These are phyloP conservation scores for Kuraishia piskuri DNA, from an alignment of 805 yeast genomes.

Conservation along the genomic window DNA sequence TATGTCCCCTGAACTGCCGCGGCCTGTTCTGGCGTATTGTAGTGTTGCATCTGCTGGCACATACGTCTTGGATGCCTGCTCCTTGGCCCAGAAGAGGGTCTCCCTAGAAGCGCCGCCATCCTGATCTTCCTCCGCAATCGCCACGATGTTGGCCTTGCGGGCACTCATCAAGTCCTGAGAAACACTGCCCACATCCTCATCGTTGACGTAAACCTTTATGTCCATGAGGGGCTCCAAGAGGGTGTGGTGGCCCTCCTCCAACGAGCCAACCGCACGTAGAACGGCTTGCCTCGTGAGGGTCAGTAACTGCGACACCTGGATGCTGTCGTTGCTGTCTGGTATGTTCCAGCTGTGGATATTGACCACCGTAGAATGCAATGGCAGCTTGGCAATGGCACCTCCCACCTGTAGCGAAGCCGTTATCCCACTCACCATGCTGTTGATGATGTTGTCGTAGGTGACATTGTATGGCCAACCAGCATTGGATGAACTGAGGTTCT, in stretches of 20 bases:
- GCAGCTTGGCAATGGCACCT: slow-evolving; percentile 48
- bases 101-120: slow-evolving; percentile 16
- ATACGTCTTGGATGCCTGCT: slow-evolving; percentile 53
- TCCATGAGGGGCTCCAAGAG: slow-evolving; percentile 86
- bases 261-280: slow-evolving; percentile 23
- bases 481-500: slow-evolving; percentile 13
- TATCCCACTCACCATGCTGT: slow-evolving; percentile 49
- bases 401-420: slow-evolving; percentile 59
- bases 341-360: slow-evolving; percentile 42
- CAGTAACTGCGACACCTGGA: slow-evolving; percentile 27
- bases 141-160: slow-evolving; percentile 64
- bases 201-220: slow-evolving; percentile 55
- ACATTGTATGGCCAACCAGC: slow-evolving; percentile 41
- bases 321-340: slow-evolving; percentile 36
- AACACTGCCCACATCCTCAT: slow-evolving; percentile 73
- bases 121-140: slow-evolving; percentile 55
- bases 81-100: slow-evolving; percentile 35
- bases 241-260: slow-evolving; percentile 28
- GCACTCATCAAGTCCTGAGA: slow-evolving; percentile 76
- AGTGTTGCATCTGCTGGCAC: slow-evolving; percentile 73
- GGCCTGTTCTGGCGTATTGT: slow-evolving; percentile 21
- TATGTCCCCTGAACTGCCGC: slow-evolving; percentile 6
- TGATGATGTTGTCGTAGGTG: slow-evolving; percentile 40
- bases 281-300: slow-evolving; percentile 38
- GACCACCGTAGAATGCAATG: slow-evolving; percentile 54